These are phyloP conservation scores for Dipodascus geniculatus DNA, from an alignment of 805 yeast genomes.

Conservation along the genomic window DNA sequence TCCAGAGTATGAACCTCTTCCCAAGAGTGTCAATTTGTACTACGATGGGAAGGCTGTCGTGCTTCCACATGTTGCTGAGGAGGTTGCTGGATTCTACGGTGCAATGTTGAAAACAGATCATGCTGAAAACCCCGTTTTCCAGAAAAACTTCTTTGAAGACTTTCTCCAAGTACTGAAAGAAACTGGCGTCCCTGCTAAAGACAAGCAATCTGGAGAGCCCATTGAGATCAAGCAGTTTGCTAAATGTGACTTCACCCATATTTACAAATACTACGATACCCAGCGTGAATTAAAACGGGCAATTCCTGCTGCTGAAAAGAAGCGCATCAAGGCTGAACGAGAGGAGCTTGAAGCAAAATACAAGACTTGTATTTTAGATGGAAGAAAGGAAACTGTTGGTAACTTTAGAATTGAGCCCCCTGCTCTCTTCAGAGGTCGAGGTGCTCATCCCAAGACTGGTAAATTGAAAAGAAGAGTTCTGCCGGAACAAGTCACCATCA, in stretches of 20 bases:
- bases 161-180: constrained; percentile 59
- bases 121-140: constrained; percentile 76
- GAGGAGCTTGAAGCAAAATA: constrained; percentile 71
- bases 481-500: constrained; percentile 84
- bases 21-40: constrained; percentile 58
- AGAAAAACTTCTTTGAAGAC: constrained; percentile 75
- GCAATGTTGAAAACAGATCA: constrained; percentile 79
- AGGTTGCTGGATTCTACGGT: constrained; percentile 90
- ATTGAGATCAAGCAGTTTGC: constrained; percentile 44
- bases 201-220: constrained; percentile 18
- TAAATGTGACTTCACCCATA: constrained; percentile 68
- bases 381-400: constrained; percentile 84
- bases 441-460: constrained; percentile 95
- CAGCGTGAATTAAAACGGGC: constrained; percentile 62
- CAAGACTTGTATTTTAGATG: constrained; percentile 71
- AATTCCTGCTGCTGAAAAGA: constrained; percentile 63
- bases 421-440: constrained; percentile 90
- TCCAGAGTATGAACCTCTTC: constrained; percentile 81
- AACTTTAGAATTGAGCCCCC: constrained; percentile 95
- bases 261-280: constrained; percentile 58
- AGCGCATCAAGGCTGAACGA: constrained; percentile 54
- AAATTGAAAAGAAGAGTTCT: constrained; percentile 72
- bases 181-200: constrained; percentile 44
- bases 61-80: constrained; percentile 77
- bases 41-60: constrained; percentile 69